These are phyloP conservation scores for Tolypocladium pustulatum DNA, from an alignment of 2,329 filamentous ascomycete species.

Conservation along the genomic window DNA sequence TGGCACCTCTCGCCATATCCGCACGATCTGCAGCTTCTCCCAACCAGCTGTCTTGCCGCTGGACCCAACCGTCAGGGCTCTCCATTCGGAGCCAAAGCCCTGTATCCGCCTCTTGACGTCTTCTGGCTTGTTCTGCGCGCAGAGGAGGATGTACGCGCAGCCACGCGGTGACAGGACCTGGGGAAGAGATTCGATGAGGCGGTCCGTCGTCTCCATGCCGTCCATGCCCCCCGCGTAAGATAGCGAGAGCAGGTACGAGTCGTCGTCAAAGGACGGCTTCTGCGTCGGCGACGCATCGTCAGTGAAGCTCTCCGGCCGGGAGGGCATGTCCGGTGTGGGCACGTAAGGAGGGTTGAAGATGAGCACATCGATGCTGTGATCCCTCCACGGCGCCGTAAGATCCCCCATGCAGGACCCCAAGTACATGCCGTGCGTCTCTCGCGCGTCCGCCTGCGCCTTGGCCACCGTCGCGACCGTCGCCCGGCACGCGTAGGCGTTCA, in stretches of 20 bases:
- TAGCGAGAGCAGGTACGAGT: constrained; percentile 73
- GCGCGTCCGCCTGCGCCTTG: constrained; percentile 27
- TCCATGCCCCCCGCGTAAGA: constrained; percentile 83
- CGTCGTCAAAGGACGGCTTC: constrained; percentile 55
- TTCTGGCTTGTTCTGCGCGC: constrained; percentile 79
- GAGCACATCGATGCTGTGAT: constrained; percentile 61
- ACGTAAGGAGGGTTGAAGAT: constrained; percentile 98
- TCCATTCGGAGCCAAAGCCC: constrained; percentile 49
- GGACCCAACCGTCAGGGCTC: constrained; percentile 63
- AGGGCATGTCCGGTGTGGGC: constrained; percentile 67
- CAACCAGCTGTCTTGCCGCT: constrained; percentile 86
- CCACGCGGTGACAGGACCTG: constrained; percentile 53
- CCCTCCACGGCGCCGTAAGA: constrained; percentile 50
- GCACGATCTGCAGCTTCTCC: constrained; percentile 85
- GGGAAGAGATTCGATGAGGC: constrained; percentile 62
- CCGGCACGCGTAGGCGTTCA: constrained; percentile 73
- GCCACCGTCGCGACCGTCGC: constrained; percentile 62
- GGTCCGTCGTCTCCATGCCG: constrained; percentile 88
- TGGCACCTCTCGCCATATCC: constrained; percentile 58
- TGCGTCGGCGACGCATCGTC: constrained; percentile 15
- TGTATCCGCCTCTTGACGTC: constrained; percentile 55
- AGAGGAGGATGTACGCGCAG: constrained; percentile 82
- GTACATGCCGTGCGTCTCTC: constrained; percentile 36
- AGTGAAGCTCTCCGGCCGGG: constrained; percentile 24
- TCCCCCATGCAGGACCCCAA: constrained; percentile 62